Evolutionary conservation across 768 basidiomycete genomes (phyloP).

Genomic region (Suillus weaverae): DNA sequence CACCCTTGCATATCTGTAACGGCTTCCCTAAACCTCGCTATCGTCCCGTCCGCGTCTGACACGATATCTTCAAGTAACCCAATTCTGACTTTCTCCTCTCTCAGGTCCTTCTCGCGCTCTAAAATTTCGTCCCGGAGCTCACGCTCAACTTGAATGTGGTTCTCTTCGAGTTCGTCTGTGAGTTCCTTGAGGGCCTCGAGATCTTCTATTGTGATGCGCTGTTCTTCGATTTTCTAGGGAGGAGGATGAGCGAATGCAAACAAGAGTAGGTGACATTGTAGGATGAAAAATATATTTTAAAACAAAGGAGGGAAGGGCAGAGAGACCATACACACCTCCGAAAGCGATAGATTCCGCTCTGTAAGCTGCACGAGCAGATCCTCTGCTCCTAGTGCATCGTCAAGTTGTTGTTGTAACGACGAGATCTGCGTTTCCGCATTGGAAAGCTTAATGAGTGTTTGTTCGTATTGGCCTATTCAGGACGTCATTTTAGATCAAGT

Average conservation of each 20-base stretch:
- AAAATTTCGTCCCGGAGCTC: conserved; percentile 80
- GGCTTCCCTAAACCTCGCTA: conserved; percentile 89
- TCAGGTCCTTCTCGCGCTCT: conserved; percentile 4
- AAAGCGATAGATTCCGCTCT: conserved; percentile 87
- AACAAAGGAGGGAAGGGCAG: neutral
- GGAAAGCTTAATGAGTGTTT: conserved; percentile 73
- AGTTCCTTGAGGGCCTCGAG: conserved; percentile 95
- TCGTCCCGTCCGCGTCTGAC: conserved; percentile 84
- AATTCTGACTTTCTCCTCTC: conserved; percentile 1
- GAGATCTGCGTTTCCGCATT: conserved; percentile 93
- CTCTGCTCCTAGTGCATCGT: conserved; percentile 93
- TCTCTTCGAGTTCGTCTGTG: conserved; percentile 96
- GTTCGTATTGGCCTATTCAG: conserved; percentile 71
- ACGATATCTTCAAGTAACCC: conserved; percentile 68
- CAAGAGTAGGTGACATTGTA: neutral
- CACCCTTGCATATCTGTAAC: conserved; percentile 83
- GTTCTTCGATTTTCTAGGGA: conserved; percentile 91
- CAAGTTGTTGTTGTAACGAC: conserved; percentile 90
- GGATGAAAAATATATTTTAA: neutral
- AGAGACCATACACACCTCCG: conserved; percentile 58
- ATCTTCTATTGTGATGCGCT: conserved; percentile 94
- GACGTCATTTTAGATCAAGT: conserved; percentile 2
- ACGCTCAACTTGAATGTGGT: conserved; percentile 92
- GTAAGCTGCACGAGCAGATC: conserved; percentile 96
- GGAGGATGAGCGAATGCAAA: neutral